Percentiles rank a stretch among this genome's conserved stretches.
phyloP scores from a whole-genome alignment of 129 eudicot species.

The Flaveria ramosissima region DNA sequence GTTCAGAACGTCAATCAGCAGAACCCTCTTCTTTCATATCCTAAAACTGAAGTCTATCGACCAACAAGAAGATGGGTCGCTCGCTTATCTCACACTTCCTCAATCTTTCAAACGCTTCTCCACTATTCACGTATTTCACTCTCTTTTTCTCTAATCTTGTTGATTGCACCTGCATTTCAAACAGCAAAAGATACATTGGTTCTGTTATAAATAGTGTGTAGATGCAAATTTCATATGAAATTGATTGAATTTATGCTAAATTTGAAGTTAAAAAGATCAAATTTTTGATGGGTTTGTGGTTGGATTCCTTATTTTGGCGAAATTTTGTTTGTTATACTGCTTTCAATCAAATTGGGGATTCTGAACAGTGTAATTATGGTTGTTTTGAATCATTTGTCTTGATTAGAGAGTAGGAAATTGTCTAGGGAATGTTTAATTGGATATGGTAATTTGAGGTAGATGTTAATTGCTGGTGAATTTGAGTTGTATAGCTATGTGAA shows the following conservation, averaged over 20 bases:
- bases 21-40: slow-evolving; percentile 26
- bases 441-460: not conserved
- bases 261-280: not conserved
- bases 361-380: no score
- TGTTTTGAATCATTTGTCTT: not conserved
- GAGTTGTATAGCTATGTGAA: not conserved
- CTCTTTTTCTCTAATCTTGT: slow-evolving; percentile 7
- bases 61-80: slow-evolving; percentile 51
- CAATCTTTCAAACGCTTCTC: slow-evolving; percentile 50
- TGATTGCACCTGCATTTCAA: not conserved
- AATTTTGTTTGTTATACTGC: slow-evolving; percentile 5
- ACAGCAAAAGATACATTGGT: not conserved
- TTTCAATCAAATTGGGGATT: slow-evolving; percentile 13
- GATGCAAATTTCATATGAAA: not conserved
- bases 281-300: not conserved
- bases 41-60: not conserved
- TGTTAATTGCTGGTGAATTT: not conserved
- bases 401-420: not conserved
- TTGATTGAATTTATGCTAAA: slow-evolving; percentile 1
- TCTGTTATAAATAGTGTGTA: not conserved
- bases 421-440: not conserved
- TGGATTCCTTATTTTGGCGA: not conserved
- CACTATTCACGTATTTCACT: slow-evolving; percentile 56
- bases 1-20: slow-evolving; percentile 14
- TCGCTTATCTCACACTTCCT: slow-evolving; percentile 59